Base-by-base conservation (phyloP, 2,329 filamentous ascomycete genomes). In the Xylariaceae sp. region DNA sequence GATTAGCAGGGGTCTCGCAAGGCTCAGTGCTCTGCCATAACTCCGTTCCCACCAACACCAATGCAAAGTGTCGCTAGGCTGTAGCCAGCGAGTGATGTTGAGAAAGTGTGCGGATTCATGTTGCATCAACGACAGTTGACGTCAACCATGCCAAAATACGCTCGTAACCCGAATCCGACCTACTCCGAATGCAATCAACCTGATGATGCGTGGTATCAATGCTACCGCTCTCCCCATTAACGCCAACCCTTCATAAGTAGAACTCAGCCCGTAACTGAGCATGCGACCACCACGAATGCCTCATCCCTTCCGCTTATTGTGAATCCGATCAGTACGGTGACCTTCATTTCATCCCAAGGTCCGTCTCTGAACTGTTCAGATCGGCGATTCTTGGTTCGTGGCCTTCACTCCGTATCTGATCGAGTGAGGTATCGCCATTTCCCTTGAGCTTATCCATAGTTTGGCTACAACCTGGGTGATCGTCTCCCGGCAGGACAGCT, bases 251-350 rank as follows among this genome's bases (percentile, higher is more conserved):
- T 55, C 54, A 57, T 35, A 54, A 51, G 51, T 30, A 39, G 37
- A 53, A 56, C 18, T 45, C 42, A n/a, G 39, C 30, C 51, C 55
- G 56, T 68, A 70, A 37, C 57, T 59, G 51, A 57, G 55, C 57
- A 67, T 64, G 51, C 64, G 66, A 48, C 71, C 70, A 47, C 72
- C 70, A 9, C 62, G 66, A 6, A 66, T 47, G 4, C 70, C 70
- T 58, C 42, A n/a, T n/a, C 42, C 42, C 13, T n/a, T 15, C n/a
- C n/a, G 42, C 13, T 45, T 45, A 10, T 42, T 42, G 9, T 42
- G 23, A 30, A 30, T 30, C 23, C 23, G 23, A 30, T 30, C 23
- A 30, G 23, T 30, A 5, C 5, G 23, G 23, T 30, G 23, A 30
- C 23, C 23, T 4, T 30, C 23, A 30, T 30, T 5, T 5, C 23